These are phyloP conservation scores for Phylloporus sp. DNA, from an alignment of 768 basidiomycete species.

Conservation along the genomic window DNA sequence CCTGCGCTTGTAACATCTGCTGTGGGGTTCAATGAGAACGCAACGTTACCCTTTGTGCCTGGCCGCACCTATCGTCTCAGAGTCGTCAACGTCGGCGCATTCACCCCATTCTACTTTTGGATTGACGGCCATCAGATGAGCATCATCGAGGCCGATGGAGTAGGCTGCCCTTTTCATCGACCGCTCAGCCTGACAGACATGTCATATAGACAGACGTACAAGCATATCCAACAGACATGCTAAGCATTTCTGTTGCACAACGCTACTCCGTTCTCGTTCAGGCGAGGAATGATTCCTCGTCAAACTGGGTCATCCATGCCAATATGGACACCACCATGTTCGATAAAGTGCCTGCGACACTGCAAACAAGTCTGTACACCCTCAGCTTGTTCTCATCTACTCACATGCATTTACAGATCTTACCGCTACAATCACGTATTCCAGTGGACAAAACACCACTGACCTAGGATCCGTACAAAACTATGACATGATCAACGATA, in stretches of 20 bases:
- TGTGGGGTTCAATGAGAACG: slow-evolving; percentile 85
- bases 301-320: slow-evolving; percentile 87
- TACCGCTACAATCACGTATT: slow-evolving; percentile 83
- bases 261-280: slow-evolving; percentile 91
- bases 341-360: slow-evolving; percentile 65
- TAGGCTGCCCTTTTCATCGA: slow-evolving; percentile 32
- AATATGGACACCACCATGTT: slow-evolving; percentile 93
- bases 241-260: slow-evolving; percentile 82
- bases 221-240: slow-evolving; percentile 64
- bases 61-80: slow-evolving; percentile 91
- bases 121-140: slow-evolving; percentile 86
- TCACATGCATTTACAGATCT: slow-evolving; percentile 46
- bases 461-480: slow-evolving; percentile 50
- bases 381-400: neutral
- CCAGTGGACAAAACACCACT: slow-evolving; percentile 45
- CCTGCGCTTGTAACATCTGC: slow-evolving; percentile 46
- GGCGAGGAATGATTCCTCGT: slow-evolving; percentile 78
- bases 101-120: slow-evolving; percentile 79
- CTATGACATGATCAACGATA: slow-evolving; percentile 66
- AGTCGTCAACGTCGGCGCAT: slow-evolving; percentile 78
- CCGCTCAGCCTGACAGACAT: neutral
- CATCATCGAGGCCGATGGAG: slow-evolving; percentile 82
- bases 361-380: slow-evolving; percentile 64
- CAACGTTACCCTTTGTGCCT: slow-evolving; percentile 73
- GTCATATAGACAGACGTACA: slow-evolving; percentile 67